Conservation (phyloP, 345 rosid genomes). For the Syzygium grande region DNA sequence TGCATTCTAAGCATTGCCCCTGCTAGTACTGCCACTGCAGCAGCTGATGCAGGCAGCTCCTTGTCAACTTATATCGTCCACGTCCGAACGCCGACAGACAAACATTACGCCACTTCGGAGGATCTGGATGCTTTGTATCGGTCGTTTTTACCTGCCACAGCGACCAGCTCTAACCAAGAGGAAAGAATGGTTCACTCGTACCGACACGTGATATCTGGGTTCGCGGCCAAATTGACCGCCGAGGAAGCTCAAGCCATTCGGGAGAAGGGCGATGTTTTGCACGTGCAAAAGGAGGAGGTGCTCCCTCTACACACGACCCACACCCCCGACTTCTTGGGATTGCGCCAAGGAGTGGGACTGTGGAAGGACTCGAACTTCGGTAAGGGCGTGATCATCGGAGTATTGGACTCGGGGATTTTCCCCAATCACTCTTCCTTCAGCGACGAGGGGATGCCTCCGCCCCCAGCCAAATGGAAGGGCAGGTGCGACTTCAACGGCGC, state of each 20-base stretch:
- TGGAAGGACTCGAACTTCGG: conserved; percentile 33
- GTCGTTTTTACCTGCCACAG: conserved; percentile 18
- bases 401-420: conserved; percentile 36
- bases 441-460: conserved; percentile 29
- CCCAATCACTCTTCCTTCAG: conserved; percentile 43
- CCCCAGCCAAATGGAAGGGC: conserved; percentile 50
- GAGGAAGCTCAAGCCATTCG: conserved; percentile 24
- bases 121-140: conserved; percentile 13
- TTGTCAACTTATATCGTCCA: conserved; percentile 31
- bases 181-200: conserved; percentile 17
- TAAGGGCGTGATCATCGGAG: conserved; percentile 38
- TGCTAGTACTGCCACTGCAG: neutral
- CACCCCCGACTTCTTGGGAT: conserved; percentile 36
- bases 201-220: conserved; percentile 16
- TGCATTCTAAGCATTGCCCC: neutral
- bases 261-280: conserved; percentile 21
- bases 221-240: conserved; percentile 26
- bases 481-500: conserved; percentile 24
- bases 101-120: neutral
- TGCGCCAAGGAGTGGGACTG: conserved; percentile 15
- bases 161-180: neutral
- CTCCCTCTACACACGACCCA: conserved; percentile 36
- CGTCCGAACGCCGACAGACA: conserved; percentile 16
- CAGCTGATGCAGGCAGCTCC: neutral
- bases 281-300: conserved; percentile 20